A percentile compares a stretch with the other conserved stretches of the same genome.
phyloP scores from a whole-genome alignment of 345 rosid species.

The Eucalyptus caleyi region DNA sequence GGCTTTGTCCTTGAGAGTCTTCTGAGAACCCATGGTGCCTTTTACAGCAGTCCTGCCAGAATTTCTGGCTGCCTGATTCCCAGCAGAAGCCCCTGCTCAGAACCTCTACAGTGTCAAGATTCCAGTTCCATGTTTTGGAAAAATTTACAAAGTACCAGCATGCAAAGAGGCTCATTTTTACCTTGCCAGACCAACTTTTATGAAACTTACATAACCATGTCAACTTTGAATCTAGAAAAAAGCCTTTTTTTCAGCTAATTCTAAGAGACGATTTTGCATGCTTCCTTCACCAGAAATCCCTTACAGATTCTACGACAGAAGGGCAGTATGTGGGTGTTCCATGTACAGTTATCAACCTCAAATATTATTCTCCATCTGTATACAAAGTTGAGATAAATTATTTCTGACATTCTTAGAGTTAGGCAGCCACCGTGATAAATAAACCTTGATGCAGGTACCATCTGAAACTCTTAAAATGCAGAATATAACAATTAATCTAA shows the following conservation, averaged over 20 bases:
- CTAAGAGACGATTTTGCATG: not conserved
- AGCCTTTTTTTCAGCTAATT: not conserved
- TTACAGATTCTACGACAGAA: not conserved
- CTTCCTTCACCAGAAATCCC: not conserved
- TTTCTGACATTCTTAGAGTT: not conserved
- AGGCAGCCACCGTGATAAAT: not conserved
- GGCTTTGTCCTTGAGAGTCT: slow-evolving; percentile 12
- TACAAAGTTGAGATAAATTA: not conserved
- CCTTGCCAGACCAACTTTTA: not conserved
- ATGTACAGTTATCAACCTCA: not conserved
- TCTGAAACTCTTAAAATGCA: not conserved
- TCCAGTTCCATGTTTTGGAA: not conserved
- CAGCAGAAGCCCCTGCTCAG: slow-evolving; percentile 16
- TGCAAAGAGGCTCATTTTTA: not conserved
- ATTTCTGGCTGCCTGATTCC: slow-evolving; percentile 16
- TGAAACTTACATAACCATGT: not conserved
- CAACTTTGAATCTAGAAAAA: not conserved
- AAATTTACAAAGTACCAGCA: not conserved
- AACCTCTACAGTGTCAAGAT: not conserved
- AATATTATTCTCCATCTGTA: not conserved
- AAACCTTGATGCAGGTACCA: not conserved
- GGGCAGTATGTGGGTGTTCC: not conserved
- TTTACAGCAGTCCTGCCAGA: slow-evolving; percentile 13
- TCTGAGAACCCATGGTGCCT: slow-evolving; percentile 17
- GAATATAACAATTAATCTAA: not conserved